These are phyloP conservation scores for Sordariomycetes sp. DNA, from an alignment of 2,329 filamentous ascomycete genomes.

Conservation along the genomic window DNA sequence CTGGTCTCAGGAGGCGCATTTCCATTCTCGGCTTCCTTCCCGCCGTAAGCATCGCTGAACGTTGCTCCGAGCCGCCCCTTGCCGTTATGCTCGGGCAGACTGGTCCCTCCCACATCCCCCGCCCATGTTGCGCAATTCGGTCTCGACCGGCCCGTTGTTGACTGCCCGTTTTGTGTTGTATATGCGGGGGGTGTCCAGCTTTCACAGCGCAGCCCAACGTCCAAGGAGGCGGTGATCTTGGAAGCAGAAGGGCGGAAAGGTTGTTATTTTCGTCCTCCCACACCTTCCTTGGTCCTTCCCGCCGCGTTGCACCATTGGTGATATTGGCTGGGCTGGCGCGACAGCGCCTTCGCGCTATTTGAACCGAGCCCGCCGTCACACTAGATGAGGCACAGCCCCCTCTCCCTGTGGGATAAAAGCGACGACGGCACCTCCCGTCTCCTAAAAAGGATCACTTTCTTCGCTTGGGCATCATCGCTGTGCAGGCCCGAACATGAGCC, in stretches of 20 bases:
- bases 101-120: neutral
- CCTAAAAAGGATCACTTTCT: neutral
- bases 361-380: neutral
- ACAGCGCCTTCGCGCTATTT: neutral
- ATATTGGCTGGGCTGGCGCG: neutral
- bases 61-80: slow-evolving; percentile 2
- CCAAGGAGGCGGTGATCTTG: neutral
- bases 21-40: neutral
- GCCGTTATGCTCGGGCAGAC: neutral
- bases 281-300: neutral
- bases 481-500: neutral
- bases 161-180: neutral
- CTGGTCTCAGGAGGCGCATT: neutral
- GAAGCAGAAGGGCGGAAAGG: neutral
- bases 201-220: slow-evolving; percentile 1
- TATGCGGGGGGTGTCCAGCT: neutral
- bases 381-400: neutral
- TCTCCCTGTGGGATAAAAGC: neutral
- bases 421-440: neutral
- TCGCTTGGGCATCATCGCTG: neutral
- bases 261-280: neutral
- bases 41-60: slow-evolving; percentile 2
- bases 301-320: neutral
- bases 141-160: no score
- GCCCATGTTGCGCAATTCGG: neutral